These are phyloP conservation scores for Pilatotrama ljubarskyi DNA, from an alignment of 768 basidiomycete species.

Conservation along the genomic window DNA sequence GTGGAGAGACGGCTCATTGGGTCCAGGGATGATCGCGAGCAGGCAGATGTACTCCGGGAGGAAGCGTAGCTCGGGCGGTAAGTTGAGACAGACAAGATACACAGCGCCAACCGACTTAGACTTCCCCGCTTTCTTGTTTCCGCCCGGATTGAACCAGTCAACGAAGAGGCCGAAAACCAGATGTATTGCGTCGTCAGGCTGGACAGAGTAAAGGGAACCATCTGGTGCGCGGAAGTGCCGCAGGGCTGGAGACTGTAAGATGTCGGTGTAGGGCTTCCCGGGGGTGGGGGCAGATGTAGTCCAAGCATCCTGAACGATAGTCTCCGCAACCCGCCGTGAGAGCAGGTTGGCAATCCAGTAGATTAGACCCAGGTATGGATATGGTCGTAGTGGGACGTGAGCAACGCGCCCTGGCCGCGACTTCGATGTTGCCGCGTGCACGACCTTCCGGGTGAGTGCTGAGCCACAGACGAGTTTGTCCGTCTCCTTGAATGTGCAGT, in stretches of 20 bases:
- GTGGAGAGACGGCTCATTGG: constrained; percentile 34
- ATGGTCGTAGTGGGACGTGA: neutral
- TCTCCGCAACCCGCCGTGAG: neutral
- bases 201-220: neutral
- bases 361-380: neutral
- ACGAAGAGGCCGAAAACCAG: constrained; percentile 15
- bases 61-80: constrained; percentile 23
- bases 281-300: neutral
- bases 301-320: neutral
- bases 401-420: neutral
- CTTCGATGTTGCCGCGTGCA: neutral
- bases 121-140: constrained; percentile 2
- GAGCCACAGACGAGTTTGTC: neutral
- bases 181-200: neutral
- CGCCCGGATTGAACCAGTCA: constrained; percentile 21
- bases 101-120: constrained; percentile 15
- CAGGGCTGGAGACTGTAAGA: neutral
- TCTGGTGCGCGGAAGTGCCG: neutral
- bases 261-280: neutral
- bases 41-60: constrained; percentile 40
- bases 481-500: neutral
- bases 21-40: constrained; percentile 43
- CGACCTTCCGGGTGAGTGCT: neutral
- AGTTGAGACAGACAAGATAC: constrained; percentile 28
- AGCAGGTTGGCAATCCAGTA: neutral